Conservation (phyloP, 352 stramenopile species). For the Blastocystis sp. region DNA sequence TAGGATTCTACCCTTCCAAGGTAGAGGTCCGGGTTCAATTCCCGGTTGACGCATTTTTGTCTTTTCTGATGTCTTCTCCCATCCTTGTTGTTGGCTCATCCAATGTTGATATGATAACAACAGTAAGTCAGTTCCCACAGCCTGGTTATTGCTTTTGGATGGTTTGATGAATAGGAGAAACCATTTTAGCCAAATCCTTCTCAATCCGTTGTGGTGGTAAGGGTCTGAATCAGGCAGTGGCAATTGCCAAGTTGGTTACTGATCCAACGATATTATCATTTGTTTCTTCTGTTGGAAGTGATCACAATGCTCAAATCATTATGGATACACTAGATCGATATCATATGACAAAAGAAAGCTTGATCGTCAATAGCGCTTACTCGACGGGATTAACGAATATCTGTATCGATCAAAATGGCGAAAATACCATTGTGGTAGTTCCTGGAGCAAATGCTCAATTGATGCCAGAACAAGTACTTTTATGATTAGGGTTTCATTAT, state of each 20-base stretch:
- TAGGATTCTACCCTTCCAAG: slow-evolving; percentile 55
- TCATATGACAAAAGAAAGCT: slow-evolving; percentile 64
- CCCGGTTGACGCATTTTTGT: no score
- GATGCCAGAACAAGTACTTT: slow-evolving; percentile 66
- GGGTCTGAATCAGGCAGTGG: slow-evolving; percentile 71
- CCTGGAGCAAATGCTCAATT: slow-evolving; percentile 70
- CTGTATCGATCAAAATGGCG: slow-evolving; percentile 68
- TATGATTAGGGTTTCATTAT: slow-evolving; percentile 44
- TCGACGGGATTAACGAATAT: slow-evolving; percentile 66
- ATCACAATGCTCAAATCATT: slow-evolving; percentile 67
- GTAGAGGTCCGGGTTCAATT: slow-evolving; percentile 54
- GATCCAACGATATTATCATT: slow-evolving; percentile 67
- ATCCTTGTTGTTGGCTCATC: slow-evolving; percentile 45
- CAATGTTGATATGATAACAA: slow-evolving; percentile 46
- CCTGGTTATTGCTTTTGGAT: background rate
- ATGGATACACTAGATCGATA: slow-evolving; percentile 5
- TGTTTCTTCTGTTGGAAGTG: slow-evolving; percentile 69
- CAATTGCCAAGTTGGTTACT: slow-evolving; percentile 67
- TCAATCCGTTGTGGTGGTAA: slow-evolving; percentile 69
- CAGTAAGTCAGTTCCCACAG: background rate
- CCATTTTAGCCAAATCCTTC: slow-evolving; percentile 69
- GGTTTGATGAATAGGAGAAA: slow-evolving; percentile 66
- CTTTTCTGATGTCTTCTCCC: slow-evolving; percentile 5
- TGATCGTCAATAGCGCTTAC: slow-evolving; percentile 58
- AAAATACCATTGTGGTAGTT: slow-evolving; percentile 72